Evolutionary conservation across 2,329 filamentous ascomycete genomes (phyloP).

Genomic region (Metarhizium brunneum): DNA sequence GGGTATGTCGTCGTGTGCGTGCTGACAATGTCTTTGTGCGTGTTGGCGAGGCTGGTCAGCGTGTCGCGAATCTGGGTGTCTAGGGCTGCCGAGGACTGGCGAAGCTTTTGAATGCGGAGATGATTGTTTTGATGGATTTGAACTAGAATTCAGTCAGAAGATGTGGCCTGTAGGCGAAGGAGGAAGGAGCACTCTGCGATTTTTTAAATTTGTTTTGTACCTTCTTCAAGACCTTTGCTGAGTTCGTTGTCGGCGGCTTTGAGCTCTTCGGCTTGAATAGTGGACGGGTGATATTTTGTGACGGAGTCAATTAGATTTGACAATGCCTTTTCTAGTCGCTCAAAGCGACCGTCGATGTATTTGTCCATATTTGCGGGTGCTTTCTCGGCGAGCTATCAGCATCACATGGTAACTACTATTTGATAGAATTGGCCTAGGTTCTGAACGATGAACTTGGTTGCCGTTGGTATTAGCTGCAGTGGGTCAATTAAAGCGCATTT

Average conservation of each 20-base stretch:
- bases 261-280: slow-evolving; percentile 57
- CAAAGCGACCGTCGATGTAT: slow-evolving; percentile 52
- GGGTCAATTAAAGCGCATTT: slow-evolving; percentile 9
- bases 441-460: neutral
- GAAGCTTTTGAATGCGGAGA: slow-evolving; percentile 58
- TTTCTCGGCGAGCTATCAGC: neutral
- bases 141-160: slow-evolving; percentile 34
- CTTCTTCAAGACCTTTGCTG: slow-evolving; percentile 52
- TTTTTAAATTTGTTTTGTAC: slow-evolving; percentile 29
- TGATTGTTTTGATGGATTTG: slow-evolving; percentile 69
- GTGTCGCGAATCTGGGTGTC: slow-evolving; percentile 66
- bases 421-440: too few species aligned
- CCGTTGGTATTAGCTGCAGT: slow-evolving; percentile 7
- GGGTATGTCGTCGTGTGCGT: slow-evolving; percentile 50
- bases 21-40: slow-evolving; percentile 62
- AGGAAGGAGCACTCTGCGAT: neutral
- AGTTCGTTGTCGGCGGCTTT: slow-evolving; percentile 62
- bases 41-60: slow-evolving; percentile 57
- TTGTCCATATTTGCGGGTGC: slow-evolving; percentile 43
- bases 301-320: slow-evolving; percentile 68
- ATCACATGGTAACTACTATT: neutral
- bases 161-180: neutral
- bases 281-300: slow-evolving; percentile 70
- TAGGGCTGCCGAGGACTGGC: slow-evolving; percentile 52
- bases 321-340: slow-evolving; percentile 58